These are phyloP conservation scores for Pilaira anomala DNA, from an alignment of 192 early-diverging fungal genomes.

Conservation along the genomic window DNA sequence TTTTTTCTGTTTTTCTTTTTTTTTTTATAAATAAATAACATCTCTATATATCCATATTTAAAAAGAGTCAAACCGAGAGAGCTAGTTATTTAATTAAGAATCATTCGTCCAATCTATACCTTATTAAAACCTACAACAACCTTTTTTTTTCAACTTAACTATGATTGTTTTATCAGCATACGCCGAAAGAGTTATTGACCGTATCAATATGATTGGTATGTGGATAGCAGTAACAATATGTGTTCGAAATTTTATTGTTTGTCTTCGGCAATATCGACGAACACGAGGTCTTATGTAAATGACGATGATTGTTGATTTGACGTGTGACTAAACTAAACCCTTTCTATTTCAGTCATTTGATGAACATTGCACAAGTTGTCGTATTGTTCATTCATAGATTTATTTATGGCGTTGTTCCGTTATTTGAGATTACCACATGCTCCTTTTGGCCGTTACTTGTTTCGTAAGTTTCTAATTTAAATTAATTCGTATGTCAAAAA, in stretches of 20 bases:
- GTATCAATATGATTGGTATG: conserved; percentile 31
- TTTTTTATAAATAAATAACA: too few relatives aligned
- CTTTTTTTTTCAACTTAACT: background rate
- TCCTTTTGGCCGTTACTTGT: conserved; percentile 33
- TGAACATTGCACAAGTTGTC: conserved; percentile 27
- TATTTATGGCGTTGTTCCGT: conserved; percentile 29
- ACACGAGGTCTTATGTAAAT: conserved; percentile 29
- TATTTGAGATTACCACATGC: conserved; percentile 34
- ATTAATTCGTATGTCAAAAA: background rate
- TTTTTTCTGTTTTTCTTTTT: too few relatives aligned
- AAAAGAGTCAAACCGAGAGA: too few relatives aligned
- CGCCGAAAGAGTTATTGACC: conserved; percentile 27
- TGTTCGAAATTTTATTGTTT: conserved; percentile 27
- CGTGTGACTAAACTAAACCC: background rate
- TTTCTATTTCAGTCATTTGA: conserved; percentile 25
- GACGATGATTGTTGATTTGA: background rate
- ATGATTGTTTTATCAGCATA: conserved; percentile 29
- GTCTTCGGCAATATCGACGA: conserved; percentile 29
- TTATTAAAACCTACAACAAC: background rate
- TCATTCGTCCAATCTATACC: background rate
- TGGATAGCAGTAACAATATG: conserved; percentile 33
- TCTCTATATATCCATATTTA: too few relatives aligned
- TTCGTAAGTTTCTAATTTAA: conserved; percentile 30
- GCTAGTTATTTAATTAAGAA: too few relatives aligned
- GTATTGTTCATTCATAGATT: conserved; percentile 26